Evolutionary conservation across 257 asterid genomes (phyloP).

Genomic region (Petunia axillaris): DNA sequence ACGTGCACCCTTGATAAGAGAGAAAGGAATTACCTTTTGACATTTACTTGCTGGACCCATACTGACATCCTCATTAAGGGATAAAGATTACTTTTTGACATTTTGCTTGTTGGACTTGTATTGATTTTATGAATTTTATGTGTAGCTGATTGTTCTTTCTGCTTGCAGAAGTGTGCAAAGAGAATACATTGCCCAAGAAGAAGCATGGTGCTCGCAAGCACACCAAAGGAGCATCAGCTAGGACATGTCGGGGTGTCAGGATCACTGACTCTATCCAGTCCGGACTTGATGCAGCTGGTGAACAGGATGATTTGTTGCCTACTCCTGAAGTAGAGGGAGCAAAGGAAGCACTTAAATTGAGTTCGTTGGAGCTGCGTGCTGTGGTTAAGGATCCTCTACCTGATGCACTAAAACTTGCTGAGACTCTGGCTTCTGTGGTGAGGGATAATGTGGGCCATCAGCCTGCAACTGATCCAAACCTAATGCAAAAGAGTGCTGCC

Average conservation of each 20-base stretch:
- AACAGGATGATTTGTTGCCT: constrained; percentile 30
- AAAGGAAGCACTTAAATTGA: constrained; percentile 53
- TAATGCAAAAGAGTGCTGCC: constrained; percentile 64
- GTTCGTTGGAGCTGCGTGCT: constrained; percentile 64
- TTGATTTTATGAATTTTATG: constrained; percentile 13
- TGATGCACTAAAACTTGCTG: constrained; percentile 60
- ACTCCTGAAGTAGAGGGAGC: constrained; percentile 53
- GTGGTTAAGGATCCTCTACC: constrained; percentile 85
- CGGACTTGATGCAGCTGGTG: constrained; percentile 31
- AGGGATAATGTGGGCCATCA: constrained; percentile 28
- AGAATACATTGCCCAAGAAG: constrained; percentile 39
- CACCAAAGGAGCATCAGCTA: constrained; percentile 31
- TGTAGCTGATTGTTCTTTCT: constrained; percentile 19
- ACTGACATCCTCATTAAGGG: not conserved
- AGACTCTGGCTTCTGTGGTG: constrained; percentile 25
- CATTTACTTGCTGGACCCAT: not conserved
- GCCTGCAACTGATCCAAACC: constrained; percentile 48
- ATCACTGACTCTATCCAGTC: constrained; percentile 47
- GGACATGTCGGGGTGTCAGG: constrained; percentile 54
- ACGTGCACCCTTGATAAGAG: not conserved
- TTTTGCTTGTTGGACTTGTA: not conserved
- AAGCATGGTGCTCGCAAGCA: constrained; percentile 56
- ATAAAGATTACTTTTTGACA: not conserved
- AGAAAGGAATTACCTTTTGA: not conserved
- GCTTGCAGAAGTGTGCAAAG: constrained; percentile 43